Evolutionary conservation across 2,329 filamentous ascomycete genomes (phyloP), one percentile per base, ranked within the genome.

Genomic region (Phyllosticta citribraziliensis): DNA sequence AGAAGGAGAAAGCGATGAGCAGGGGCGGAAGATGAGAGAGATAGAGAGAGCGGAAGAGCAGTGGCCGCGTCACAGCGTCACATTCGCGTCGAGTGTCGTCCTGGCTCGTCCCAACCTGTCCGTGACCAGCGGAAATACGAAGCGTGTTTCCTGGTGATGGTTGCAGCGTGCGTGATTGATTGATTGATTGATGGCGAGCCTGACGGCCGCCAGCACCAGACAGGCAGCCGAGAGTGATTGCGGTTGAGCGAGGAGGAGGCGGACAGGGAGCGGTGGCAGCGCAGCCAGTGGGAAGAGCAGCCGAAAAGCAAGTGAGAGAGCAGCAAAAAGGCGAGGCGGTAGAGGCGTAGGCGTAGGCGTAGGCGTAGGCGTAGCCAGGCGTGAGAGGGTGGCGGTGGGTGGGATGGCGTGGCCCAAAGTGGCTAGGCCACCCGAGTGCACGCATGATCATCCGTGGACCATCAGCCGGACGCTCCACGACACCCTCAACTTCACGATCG

Each of bases 401-500:
- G 51, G 17, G 17, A 24, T 52, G 51, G 11, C 51, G 19, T 52
- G 51, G 27, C 51, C 51, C 51, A 52, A 35, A 24, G 53, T 33
- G 53, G 58, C 53, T 56, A 55, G 53, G 47, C 53, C 35, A 60
- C 58, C 52, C 58, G 58, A 20, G 52, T 17, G 58, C 52, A 40
- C 58, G 53, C 58, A 60, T 60, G 58, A 60, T 60, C 58, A 60
- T 33, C 58, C 52, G 40, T 40, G 52, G 40, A 52, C 52, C 50
- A 60, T 60, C 58, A 60, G 52, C 58, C 58, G 58, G 58, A 60
- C 58, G 52, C 58, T 24, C 33, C 58, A 56, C 58, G 52, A 60
- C 58, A 55, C 58, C 58, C 25, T 63, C 58, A 60, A 58, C 62
- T 57, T 67, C 69, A 74, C 58, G 72, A 70, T 59, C 70, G 71